phyloP scores from a whole-genome alignment of 2,329 filamentous ascomycete genomes.

The Rutstroemia sydowiana region DNA sequence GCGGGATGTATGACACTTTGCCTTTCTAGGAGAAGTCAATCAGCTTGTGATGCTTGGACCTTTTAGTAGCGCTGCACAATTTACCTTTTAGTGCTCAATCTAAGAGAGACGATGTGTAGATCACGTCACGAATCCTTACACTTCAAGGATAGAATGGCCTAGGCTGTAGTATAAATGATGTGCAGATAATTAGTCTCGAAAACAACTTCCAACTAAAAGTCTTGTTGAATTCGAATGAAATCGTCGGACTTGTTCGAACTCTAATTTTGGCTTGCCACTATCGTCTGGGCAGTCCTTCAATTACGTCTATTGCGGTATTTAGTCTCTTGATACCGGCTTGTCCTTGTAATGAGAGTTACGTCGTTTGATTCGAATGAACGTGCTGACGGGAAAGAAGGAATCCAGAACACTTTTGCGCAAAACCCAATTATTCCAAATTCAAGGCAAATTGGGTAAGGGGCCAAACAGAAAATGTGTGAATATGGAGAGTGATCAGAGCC shows the following conservation, averaged over 20 bases:
- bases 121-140: constrained; percentile 1
- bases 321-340: not conserved
- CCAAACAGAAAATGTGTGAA: no score
- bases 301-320: not conserved
- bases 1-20: not conserved
- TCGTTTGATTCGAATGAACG: not conserved
- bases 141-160: not conserved
- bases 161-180: not conserved
- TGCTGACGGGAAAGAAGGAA: not conserved
- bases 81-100: not conserved
- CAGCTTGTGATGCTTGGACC: constrained; percentile 1
- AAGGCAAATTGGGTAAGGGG: no score
- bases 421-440: no score
- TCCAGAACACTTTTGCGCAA: not conserved
- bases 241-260: no score
- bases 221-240: no score
- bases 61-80: not conserved
- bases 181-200: not conserved
- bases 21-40: not conserved
- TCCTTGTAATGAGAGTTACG: not conserved
- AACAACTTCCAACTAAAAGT: no score
- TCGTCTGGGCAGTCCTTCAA: not conserved
- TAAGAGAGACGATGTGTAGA: not conserved
- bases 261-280: no score
- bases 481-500: no score